Base-by-base conservation (phyloP, 1,284 basidiomycete species). In the Coriolopsis trogii region DNA sequence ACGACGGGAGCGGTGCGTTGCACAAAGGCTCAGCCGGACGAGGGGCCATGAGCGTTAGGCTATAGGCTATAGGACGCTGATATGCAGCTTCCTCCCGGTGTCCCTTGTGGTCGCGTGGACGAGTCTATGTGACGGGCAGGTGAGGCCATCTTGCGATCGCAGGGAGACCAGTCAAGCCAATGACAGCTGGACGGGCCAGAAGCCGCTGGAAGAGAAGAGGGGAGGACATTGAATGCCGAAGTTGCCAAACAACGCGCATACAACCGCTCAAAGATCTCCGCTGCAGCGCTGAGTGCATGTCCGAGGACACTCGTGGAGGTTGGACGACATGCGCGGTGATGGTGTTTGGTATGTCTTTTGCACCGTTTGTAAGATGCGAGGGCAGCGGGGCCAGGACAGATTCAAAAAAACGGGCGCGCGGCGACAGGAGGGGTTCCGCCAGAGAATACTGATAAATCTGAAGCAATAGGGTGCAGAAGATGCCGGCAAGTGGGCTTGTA, bases 11-110 rank as follows among this genome's bases (percentile, higher is more conserved):
- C n/a, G n/a, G n/a, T n/a, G n/a, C n/a, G n/a, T n/a, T n/a, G 15
- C 13, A 25, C 7, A 25, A 25, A 20, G n/a, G 23, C 23, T 26
- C 48, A 41, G 48, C 36, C 20, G 30, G 13, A 36, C 28, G 4
- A 40, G 48, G 41, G 20, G 33, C 48, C 41, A 33, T 20, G 34
- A 18, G 48, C 48, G 48, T 42, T 29, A 49, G 48, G 48, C 23
- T 26, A 41, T 43, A 49, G 48, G 48, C 34, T 26, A 49, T 49
- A 43, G 20, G 33, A 41, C 43, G 48, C 41, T 16, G 34, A 20
- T 43, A 38, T 41, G 34, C 25, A 41, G n/a, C 41, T 41, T 20
- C 34, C 29, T n/a, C 47, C 41, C 48, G 48, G 30, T 36, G 33
- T 25, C 15, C 25, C n/a, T 23, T 28, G 25, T 24, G 15, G 38